Base-by-base conservation (phyloP, 2,329 filamentous ascomycete species). In the Neoarthrinium moseri region DNA sequence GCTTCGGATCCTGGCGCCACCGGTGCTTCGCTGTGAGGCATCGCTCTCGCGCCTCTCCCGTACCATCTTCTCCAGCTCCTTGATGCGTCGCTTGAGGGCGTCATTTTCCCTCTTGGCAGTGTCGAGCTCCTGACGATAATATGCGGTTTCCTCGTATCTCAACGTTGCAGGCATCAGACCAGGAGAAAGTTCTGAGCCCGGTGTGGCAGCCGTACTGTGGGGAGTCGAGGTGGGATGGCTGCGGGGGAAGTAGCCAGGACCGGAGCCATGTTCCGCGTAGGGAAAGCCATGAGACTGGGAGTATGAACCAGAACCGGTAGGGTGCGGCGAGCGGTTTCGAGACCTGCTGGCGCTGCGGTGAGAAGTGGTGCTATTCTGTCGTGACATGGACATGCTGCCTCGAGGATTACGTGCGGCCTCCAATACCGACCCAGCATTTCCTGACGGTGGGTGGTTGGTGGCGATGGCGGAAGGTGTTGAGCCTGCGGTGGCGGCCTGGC, bases 21-120 rank as follows among this genome's bases (percentile, higher is more conserved):
- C n/a, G 17, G 36, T 33, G 12, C 41, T 36, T 2, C 26, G 13
- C 17, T 15, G 18, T 4, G 36, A 45, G 2, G 51, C 26, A 30
- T 78, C 75, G 53, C 74, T 74, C 29, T 70, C 64, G 26, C 72
- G 66, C 10, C 72, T 64, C 38, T 78, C 74, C 6, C 73, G 68
- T 6, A 84, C 66, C 51, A 72, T 65, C 29, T 73, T 70, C 65
- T 87, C 83, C 10, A 87, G 64, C 34, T 86, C 83, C 36, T 80
- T 73, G 47, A 87, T 77, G 12, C 78, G 73, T 45, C 74, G 70
- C 68, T 82, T 83, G 36, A 87, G 64, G 0, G 64, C 61, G 43
- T 86, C 83, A 49, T 87, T 86, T 64, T 87, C 83, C 37, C 74
- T 71, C 65, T 83, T 85, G 30, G 80, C 78, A 5, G 56, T 66